phyloP scores from a whole-genome alignment of 352 stramenopile species.

The Pilasporangium apinafurcum region DNA sequence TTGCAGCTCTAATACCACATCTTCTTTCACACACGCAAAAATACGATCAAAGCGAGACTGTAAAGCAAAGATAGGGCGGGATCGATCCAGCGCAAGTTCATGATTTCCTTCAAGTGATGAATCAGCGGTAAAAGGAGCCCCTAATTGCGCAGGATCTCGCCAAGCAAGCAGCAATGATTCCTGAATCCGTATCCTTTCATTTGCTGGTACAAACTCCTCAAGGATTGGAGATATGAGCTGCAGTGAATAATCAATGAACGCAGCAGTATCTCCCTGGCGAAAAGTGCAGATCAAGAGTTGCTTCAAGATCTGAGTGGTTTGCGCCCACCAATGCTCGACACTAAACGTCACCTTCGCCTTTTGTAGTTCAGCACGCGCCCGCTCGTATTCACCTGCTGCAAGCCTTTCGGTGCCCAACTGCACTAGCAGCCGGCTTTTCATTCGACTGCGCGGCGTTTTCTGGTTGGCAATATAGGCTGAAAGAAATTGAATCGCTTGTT shows the following conservation, averaged over 20 bases:
- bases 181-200: conserved; percentile 51
- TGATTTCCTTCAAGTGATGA: conserved; percentile 31
- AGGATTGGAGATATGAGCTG: conserved; percentile 71
- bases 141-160: conserved; percentile 33
- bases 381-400: conserved; percentile 60
- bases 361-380: conserved; percentile 54
- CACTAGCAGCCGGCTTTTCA: conserved; percentile 73
- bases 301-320: conserved; percentile 67
- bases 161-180: conserved; percentile 60
- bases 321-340: conserved; percentile 67
- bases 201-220: conserved; percentile 53
- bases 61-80: conserved; percentile 41
- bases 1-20: conserved; percentile 39
- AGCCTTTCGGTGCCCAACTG: conserved; percentile 71
- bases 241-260: conserved; percentile 73
- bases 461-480: conserved; percentile 58
- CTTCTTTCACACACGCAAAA: conserved; percentile 62
- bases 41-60: conserved; percentile 53
- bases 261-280: conserved; percentile 59
- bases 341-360: conserved; percentile 57
- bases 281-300: conserved; percentile 72
- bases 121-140: conserved; percentile 27
- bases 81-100: conserved; percentile 43
- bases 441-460: conserved; percentile 50
- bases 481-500: conserved; percentile 73